Base-by-base conservation (phyloP, 371 early-diverging fungal genomes). In the Mucor indicus region DNA sequence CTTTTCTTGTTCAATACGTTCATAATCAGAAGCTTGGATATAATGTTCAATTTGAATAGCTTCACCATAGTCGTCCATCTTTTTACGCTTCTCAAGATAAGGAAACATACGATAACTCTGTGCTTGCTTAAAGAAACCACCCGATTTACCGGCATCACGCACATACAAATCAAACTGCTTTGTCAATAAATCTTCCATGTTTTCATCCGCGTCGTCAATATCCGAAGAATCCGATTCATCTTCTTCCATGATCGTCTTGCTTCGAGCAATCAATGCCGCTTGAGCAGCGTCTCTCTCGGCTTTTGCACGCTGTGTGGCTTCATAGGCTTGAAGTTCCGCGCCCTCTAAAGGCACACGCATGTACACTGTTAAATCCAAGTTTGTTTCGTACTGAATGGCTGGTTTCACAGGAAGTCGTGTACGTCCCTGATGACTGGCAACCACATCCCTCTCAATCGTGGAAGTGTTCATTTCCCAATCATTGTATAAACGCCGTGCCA, bases 41-140 rank as follows among this genome's bases (percentile, higher is more conserved):
- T 83, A 91, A 45, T 83, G 79, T 27, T 87, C 85, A 3, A 81
- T 67, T 57, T 90, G 87, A 60, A 95, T 87, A 5, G 87, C 80
- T 65, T 98, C 97, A 45, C 98, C 97, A 76, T 96, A 98, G 51
- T 96, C 96, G 53, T 96, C 97, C 48, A 90, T 83, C 62, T 83
- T 81, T 43, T 85, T 84, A 45, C 86, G 69, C 39, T 81, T 78
- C 50, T 96, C 96, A 7, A 75, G 60, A 50, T 81, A 90, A 0
- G 98, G 98, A 62, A 89, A 98, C 95, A 94, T 93, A 40, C 83
- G 77, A 57, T 85, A 91, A 55, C 81, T 84, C 59, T 90, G 88
- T 13, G 79, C 72, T 46, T 90, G 87, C 52, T 91, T 87, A 69
- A 89, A 89, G 64, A 89, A 89, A 1, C 86, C 85, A 23, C 85